Evolutionary conservation across 306 rosid species (phyloP).

Genomic region (Cercis canadensis): DNA sequence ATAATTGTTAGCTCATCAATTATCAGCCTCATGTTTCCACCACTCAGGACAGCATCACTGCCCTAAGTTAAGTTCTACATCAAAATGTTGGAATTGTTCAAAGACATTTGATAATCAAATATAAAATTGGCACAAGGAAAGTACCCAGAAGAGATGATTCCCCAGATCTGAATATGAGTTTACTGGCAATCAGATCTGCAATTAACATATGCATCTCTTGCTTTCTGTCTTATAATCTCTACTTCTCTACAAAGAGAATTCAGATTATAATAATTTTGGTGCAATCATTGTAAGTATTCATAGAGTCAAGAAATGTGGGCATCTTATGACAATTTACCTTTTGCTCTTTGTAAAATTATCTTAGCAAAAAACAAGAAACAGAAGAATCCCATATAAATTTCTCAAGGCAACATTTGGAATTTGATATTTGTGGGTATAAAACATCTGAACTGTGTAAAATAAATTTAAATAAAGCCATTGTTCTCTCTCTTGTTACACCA

Average conservation of each 20-base stretch:
- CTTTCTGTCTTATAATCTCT: not conserved
- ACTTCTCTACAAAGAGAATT: not conserved
- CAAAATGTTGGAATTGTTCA: slow-evolving; percentile 22
- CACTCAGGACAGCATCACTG: slow-evolving; percentile 44
- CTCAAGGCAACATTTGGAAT: too few relatives aligned
- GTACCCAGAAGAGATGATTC: slow-evolving; percentile 8
- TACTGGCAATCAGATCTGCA: slow-evolving; percentile 22
- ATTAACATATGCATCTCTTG: slow-evolving; percentile 19
- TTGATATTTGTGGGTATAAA: too few relatives aligned
- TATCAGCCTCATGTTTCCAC: slow-evolving; percentile 55
- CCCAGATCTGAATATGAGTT: slow-evolving; percentile 12
- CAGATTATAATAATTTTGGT: slow-evolving; percentile 1
- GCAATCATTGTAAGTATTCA: slow-evolving; percentile 5
- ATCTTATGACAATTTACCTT: too few relatives aligned
- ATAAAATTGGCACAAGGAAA: not conserved
- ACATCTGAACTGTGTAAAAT: too few relatives aligned
- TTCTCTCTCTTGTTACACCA: too few relatives aligned
- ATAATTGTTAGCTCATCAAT: slow-evolving; percentile 44
- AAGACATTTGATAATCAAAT: not conserved
- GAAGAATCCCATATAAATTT: too few relatives aligned
- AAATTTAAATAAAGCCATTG: too few relatives aligned
- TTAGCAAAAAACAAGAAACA: too few relatives aligned
- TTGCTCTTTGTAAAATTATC: too few relatives aligned
- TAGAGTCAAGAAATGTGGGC: not conserved
- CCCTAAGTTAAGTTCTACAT: slow-evolving; percentile 30